These are phyloP conservation scores for Citrus hindsii DNA, from an alignment of 345 rosid species.

Conservation along the genomic window DNA sequence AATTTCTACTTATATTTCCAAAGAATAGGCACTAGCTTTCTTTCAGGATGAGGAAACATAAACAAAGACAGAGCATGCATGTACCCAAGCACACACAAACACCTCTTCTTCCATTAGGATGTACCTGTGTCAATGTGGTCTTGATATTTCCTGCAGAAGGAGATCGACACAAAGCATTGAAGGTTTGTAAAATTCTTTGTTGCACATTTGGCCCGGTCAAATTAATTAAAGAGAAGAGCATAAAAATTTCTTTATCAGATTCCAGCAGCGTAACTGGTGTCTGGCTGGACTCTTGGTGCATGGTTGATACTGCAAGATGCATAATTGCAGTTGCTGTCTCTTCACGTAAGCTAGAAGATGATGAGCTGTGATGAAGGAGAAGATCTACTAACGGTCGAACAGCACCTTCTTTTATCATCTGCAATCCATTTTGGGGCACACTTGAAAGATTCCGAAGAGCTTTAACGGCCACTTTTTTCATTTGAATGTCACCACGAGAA, in stretches of 20 bases:
- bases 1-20: background rate
- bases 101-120: background rate
- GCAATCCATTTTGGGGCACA: slow-evolving; percentile 48
- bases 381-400: slow-evolving; percentile 42
- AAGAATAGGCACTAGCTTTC: slow-evolving; percentile 2
- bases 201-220: slow-evolving; percentile 49
- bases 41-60: background rate
- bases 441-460: slow-evolving; percentile 55
- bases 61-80: background rate
- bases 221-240: slow-evolving; percentile 50
- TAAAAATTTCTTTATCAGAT: slow-evolving; percentile 49
- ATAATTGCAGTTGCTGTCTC: slow-evolving; percentile 47
- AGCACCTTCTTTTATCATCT: slow-evolving; percentile 64
- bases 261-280: slow-evolving; percentile 42
- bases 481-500: slow-evolving; percentile 28
- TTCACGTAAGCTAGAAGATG: slow-evolving; percentile 44
- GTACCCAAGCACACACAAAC: background rate
- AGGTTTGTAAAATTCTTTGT: slow-evolving; percentile 49
- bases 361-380: slow-evolving; percentile 39
- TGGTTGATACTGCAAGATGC: slow-evolving; percentile 58
- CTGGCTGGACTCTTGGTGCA: slow-evolving; percentile 34
- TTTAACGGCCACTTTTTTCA: slow-evolving; percentile 43
- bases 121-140: slow-evolving; percentile 53
- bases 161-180: slow-evolving; percentile 55
- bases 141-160: slow-evolving; percentile 43